Evolutionary conservation across 768 basidiomycete species (phyloP), one percentile per base, ranked within the genome.

Genomic region (Paxillus involutus): DNA sequence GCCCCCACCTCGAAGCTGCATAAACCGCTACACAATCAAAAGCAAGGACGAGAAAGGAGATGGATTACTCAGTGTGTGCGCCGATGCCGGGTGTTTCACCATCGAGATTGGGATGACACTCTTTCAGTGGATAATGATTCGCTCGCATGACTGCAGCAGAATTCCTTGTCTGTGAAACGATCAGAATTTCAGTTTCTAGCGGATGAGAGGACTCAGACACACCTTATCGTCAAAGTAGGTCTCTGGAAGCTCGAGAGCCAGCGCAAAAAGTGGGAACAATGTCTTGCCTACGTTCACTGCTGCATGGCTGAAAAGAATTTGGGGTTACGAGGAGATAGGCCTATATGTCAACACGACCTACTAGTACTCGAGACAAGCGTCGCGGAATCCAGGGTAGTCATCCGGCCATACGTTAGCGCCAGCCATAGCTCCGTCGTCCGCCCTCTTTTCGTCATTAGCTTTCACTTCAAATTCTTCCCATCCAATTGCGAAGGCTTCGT

Each of bases 401-500:
- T n/a, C n/a, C n/a, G n/a, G n/a, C n/a, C n/a, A n/a, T n/a, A n/a
- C n/a, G n/a, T n/a, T n/a, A n/a, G n/a, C n/a, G n/a, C n/a, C n/a
- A n/a, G n/a, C n/a, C n/a, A n/a, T n/a, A n/a, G n/a, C n/a, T n/a
- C n/a, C n/a, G n/a, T n/a, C n/a, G n/a, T n/a, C n/a, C n/a, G n/a
- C n/a, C n/a, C n/a, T n/a, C n/a, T n/a, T n/a, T n/a, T n/a, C n/a
- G n/a, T n/a, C n/a, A n/a, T n/a, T n/a, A n/a, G n/a, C n/a, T n/a
- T n/a, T n/a, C n/a, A n/a, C n/a, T n/a, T n/a, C n/a, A n/a, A n/a
- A n/a, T n/a, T n/a, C n/a, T n/a, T n/a, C n/a, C n/a, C n/a, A n/a
- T n/a, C n/a, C 91, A 52, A 96, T 78, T 61, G 94, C 88, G 67
- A 94, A 96, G 3, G 88, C 93, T 67, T 98, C 94, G 64, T 95